Conservation (phyloP, 768 basidiomycete genomes). For the Tephrocybe sp. region DNA sequence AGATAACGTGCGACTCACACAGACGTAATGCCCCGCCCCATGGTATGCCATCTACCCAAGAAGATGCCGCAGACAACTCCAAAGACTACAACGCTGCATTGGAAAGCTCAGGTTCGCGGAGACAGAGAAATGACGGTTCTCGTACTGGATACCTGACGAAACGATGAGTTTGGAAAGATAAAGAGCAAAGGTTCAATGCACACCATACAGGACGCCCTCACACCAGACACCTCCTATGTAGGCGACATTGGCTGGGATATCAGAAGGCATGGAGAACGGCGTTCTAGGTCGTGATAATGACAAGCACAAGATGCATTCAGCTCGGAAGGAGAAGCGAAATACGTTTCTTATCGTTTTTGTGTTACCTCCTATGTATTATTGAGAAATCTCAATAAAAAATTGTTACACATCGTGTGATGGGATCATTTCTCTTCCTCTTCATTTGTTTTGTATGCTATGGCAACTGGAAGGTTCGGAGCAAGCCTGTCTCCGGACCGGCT, state of each 20-base stretch:
- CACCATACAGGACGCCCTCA: slow-evolving; percentile 29
- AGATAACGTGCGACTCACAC: slow-evolving; percentile 6
- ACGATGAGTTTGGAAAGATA: no score
- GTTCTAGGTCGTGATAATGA: no score
- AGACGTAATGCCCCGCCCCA: slow-evolving; percentile 19
- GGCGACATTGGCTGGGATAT: slow-evolving; percentile 28
- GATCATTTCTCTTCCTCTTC: no score
- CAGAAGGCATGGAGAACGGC: slow-evolving; percentile 20
- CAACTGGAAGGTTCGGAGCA: no score
- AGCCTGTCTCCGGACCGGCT: no score
- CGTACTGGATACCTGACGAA: slow-evolving; percentile 24
- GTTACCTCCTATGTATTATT: no score
- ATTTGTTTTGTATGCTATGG: no score
- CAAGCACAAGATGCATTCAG: no score
- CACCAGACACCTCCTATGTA: slow-evolving; percentile 31
- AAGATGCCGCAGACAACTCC: slow-evolving; percentile 24
- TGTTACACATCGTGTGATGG: no score
- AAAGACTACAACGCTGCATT: slow-evolving; percentile 24
- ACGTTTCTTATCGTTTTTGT: no score
- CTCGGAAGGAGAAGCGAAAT: no score
- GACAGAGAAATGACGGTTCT: neutral
- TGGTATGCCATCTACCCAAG: slow-evolving; percentile 16
- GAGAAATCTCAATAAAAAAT: no score
- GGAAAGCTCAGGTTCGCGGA: neutral
- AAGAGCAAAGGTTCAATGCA: neutral